Evolutionary conservation across 2,329 filamentous ascomycete genomes (phyloP), one percentile per base, ranked within the genome.

Genomic region (Phialemonium atrogriseum): DNA sequence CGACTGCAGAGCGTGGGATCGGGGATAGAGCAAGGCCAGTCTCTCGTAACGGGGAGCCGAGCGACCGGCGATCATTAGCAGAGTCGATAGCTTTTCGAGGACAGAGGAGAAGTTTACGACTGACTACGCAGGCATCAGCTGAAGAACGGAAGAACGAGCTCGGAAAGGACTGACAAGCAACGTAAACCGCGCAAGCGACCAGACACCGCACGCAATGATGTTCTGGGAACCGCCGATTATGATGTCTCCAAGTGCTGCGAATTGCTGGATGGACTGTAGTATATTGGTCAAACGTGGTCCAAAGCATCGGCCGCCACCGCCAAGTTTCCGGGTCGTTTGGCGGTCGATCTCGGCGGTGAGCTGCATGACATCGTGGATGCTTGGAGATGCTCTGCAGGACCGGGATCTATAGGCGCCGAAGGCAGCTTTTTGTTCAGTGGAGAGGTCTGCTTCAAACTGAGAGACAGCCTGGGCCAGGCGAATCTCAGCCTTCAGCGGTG

Each of bases 181-280:
- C 2, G 58, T 53, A 38, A 59, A 53, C 25, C 61, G 52, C 7
- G 66, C 58, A 2, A 62, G 33, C 1, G 58, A 51, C 64, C 62
- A 68, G 0, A 68, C 58, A 10, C 61, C 52, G 34, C 58, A 61
- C 0, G 62, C 61, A 7, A 66, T 45, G 0, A 66, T 25, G 24
- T 65, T 66, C 40, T 67, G 62, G 0, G 56, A 57, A 2, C 58
- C 60, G 0, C 62, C 60, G 11, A 66, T 30, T 0, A 60, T 25
- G 7, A 58, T 44, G 42, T 59, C 58, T 5, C 62, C 62, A n/a
- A 66, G 37, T 0, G 55, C 51, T 12, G 56, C 60, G 30, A 60
- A 67, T 34, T 61, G 56, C 35, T 68, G 61, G 1, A 62, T 51
- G 0, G 53, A 45, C 8, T 61, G 38, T 0, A 67, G 41, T 5